phyloP scores from a whole-genome alignment of 2,329 filamentous ascomycete genomes.

The Diplodia scrobiculata region DNA sequence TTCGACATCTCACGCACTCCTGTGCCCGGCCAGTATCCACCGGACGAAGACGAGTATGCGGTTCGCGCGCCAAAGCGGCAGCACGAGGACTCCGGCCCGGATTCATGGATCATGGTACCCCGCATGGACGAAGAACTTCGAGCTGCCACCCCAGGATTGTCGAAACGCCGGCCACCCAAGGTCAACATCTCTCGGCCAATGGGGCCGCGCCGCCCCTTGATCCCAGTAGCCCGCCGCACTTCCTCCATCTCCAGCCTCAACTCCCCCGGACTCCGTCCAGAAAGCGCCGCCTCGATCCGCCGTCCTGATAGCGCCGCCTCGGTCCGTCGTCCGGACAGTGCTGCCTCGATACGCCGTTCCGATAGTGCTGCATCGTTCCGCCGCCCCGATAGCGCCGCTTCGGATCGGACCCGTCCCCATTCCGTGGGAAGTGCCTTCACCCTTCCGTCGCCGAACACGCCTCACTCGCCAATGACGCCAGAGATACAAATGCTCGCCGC shows the following conservation, averaged over 20 bases:
- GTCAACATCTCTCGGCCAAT: slow-evolving; percentile 8
- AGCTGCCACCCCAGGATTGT: slow-evolving; percentile 17
- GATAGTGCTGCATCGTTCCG: background rate
- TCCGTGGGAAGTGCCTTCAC: slow-evolving; percentile 10
- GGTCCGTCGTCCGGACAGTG: background rate
- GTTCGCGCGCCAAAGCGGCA: slow-evolving; percentile 51
- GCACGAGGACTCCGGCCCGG: slow-evolving; percentile 31
- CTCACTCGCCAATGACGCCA: slow-evolving; percentile 47
- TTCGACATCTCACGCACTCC: slow-evolving; percentile 35
- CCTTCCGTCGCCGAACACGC: slow-evolving; percentile 32
- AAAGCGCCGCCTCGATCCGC: slow-evolving; percentile 15
- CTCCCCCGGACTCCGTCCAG: slow-evolving; percentile 27
- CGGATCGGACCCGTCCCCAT: slow-evolving; percentile 14
- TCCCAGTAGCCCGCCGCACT: slow-evolving; percentile 13
- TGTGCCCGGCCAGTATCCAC: slow-evolving; percentile 59
- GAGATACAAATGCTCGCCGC: slow-evolving; percentile 76
- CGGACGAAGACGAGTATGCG: slow-evolving; percentile 48
- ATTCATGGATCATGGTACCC: slow-evolving; percentile 25
- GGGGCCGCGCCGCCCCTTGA: slow-evolving; percentile 11
- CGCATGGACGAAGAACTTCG: slow-evolving; percentile 16
- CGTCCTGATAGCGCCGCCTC: slow-evolving; percentile 13
- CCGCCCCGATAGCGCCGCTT: slow-evolving; percentile 8
- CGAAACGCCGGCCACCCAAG: slow-evolving; percentile 13
- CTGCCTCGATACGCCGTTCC: background rate
- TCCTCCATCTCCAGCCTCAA: slow-evolving; percentile 29